These are phyloP conservation scores for Groenewaldozyma salmanticensis DNA, from an alignment of 805 yeast species.

Conservation along the genomic window DNA sequence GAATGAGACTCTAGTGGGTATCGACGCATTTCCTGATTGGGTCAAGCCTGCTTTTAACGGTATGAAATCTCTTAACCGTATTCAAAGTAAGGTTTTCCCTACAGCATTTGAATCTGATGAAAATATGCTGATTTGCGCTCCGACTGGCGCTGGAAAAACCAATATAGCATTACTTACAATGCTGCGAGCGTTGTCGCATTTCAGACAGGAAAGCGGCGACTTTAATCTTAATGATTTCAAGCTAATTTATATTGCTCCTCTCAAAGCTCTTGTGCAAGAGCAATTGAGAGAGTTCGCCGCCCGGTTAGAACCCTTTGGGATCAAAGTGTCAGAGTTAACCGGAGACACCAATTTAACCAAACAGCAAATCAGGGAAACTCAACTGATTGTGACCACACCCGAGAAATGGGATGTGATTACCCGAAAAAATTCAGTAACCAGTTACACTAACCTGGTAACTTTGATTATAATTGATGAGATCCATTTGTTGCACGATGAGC, in stretches of 20 bases:
- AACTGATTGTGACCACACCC: conserved; percentile 84
- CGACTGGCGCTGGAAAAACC: conserved; percentile 98
- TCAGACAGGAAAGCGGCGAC: conserved; percentile 40
- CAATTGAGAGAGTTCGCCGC: conserved; percentile 80
- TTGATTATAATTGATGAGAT: conserved; percentile 84
- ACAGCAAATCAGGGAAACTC: conserved; percentile 68
- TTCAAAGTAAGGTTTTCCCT: conserved; percentile 78
- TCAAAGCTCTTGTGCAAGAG: conserved; percentile 92
- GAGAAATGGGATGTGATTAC: conserved; percentile 97
- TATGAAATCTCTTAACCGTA: conserved; percentile 50
- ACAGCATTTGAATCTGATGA: conserved; percentile 62
- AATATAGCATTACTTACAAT: conserved; percentile 87
- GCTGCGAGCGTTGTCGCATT: conserved; percentile 49
- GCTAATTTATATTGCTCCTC: conserved; percentile 83
- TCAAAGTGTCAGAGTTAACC: conserved; percentile 74
- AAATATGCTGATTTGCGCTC: conserved; percentile 84
- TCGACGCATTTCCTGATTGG: conserved; percentile 70
- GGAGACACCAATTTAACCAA: conserved; percentile 79
- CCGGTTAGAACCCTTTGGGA: conserved; percentile 52
- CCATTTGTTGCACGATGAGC: conserved; percentile 82
- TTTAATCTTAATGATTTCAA: conserved; percentile 51
- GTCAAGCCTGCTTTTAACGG: conserved; percentile 65
- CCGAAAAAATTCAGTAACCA: conserved; percentile 62
- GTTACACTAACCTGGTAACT: conserved; percentile 54
- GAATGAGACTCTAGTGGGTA: conserved; percentile 40